Evolutionary conservation across 805 yeast genomes (phyloP), one percentile per base, ranked within the genome.

Genomic region (Zygoascus tannicola): DNA sequence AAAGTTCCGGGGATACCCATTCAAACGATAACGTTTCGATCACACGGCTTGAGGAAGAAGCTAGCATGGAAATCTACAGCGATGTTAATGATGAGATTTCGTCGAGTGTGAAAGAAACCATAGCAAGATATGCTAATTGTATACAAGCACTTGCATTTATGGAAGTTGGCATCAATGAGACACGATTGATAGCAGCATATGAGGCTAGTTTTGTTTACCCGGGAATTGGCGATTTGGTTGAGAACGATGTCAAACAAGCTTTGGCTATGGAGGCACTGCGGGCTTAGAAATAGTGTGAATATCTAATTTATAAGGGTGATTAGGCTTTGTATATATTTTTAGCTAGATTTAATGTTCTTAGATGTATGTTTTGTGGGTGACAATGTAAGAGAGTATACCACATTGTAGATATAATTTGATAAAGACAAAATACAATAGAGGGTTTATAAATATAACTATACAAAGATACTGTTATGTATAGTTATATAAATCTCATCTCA

Each of bases 61-160:
- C 94, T 22, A 82, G 96, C 1, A 81, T 94, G 92, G 95, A 88
- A 59, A 90, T 92, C 34, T 92, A 92, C 66, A 80, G 90, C 42
- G 97, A 94, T 63, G 74, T 75, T 47, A 94, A 92, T 59, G 95
- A 86, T 50, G 64, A 66, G 18, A 79, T 92, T 18, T 67, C 83
- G 4, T 64, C 70, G 22, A 68, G 74, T 15, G 70, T 77, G 15
- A 75, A 90, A 51, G 75, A 73, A 48, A 81, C 86, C 5, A 88
- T 92, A 26, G 74, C 94, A 2, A 71, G 97, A 49, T 92, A 92
- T 62, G 75, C 81, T 41, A 86, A 86, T 60, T 88, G 92, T 51
- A 70, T 92, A 41, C 75, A 76, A 56, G 90, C 94, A 0, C 68
- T 92, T 48, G 82, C 85, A n/a, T 74, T 73, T 53, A 80, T 87